phyloP scores from a whole-genome alignment of 2,329 filamentous ascomycete genomes.

The Botrytis paeoniae region DNA sequence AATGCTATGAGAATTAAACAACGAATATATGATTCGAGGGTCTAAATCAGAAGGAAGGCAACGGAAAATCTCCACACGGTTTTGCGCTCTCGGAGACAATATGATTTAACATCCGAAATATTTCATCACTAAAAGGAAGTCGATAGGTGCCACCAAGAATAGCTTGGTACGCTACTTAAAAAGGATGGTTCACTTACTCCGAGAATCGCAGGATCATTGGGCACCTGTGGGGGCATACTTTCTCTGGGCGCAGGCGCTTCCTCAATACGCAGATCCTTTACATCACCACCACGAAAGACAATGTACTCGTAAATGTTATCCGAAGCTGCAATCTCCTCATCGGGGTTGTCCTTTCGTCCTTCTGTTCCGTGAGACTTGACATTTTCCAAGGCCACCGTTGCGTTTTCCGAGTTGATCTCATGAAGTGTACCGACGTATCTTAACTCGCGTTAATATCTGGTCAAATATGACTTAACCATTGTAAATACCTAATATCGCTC shows the following conservation, averaged over 20 bases:
- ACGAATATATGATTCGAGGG: background rate
- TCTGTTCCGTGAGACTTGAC: slow-evolving; percentile 94
- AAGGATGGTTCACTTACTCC: slow-evolving; percentile 67
- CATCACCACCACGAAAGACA: slow-evolving; percentile 95
- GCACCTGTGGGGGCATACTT: slow-evolving; percentile 72
- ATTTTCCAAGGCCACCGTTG: slow-evolving; percentile 95
- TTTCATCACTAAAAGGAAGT: slow-evolving; percentile 71
- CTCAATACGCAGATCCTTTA: slow-evolving; percentile 95
- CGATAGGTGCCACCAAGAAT: background rate
- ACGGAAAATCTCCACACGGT: slow-evolving; percentile 94
- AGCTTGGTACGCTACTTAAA: slow-evolving; percentile 18
- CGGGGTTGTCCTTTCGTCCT: slow-evolving; percentile 73
- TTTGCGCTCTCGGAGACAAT: slow-evolving; percentile 90
- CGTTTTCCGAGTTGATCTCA: slow-evolving; percentile 96
- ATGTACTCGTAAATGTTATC: slow-evolving; percentile 97
- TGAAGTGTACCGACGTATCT: slow-evolving; percentile 96
- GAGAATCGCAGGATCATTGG: slow-evolving; percentile 93
- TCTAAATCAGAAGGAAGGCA: slow-evolving; percentile 97
- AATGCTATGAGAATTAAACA: slow-evolving; percentile 27
- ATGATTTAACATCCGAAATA: slow-evolving; percentile 95
- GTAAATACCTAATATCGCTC: slow-evolving; percentile 86
- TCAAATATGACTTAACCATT: slow-evolving; percentile 10
- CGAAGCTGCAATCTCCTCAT: slow-evolving; percentile 79
- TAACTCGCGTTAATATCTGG: slow-evolving; percentile 31
- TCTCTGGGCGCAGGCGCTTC: slow-evolving; percentile 73